Evolutionary conservation across 495 filamentous ascomycete genomes (phyloP).

Genomic region (Podospora comata): DNA sequence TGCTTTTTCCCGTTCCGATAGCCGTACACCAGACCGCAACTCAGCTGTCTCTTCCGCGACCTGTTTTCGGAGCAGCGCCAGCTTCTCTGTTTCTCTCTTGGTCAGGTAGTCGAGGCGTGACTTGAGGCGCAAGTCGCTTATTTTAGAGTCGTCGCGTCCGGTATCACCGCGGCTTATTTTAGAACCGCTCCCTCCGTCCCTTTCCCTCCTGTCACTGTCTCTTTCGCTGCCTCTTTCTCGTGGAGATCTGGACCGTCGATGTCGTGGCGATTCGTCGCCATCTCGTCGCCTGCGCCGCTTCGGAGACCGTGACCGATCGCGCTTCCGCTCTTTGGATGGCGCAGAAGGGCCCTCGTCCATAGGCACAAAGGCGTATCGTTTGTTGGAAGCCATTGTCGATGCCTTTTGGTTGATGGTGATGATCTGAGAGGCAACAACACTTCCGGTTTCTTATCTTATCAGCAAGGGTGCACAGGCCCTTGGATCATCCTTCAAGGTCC

Average conservation of each 20-base stretch:
- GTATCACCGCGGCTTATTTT: slow-evolving; percentile 14
- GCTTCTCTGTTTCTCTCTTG: slow-evolving; percentile 82
- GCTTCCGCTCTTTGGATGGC: slow-evolving; percentile 53
- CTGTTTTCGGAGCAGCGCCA: slow-evolving; percentile 82
- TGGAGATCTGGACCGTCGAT: slow-evolving; percentile 25
- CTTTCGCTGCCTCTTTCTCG: background rate
- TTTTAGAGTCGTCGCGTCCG: slow-evolving; percentile 43
- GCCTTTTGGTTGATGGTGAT: background rate
- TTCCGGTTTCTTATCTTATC: slow-evolving; percentile 35
- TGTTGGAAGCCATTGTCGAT: slow-evolving; percentile 44
- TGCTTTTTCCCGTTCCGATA: slow-evolving; percentile 77
- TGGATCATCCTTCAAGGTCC: background rate
- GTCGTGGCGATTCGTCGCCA: slow-evolving; percentile 28
- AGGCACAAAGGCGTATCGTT: slow-evolving; percentile 76
- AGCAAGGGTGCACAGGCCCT: background rate
- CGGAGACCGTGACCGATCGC: slow-evolving; percentile 35
- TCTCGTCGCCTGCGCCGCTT: slow-evolving; percentile 33
- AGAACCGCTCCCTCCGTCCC: slow-evolving; percentile 13
- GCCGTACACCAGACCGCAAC: slow-evolving; percentile 67
- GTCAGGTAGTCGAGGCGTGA: slow-evolving; percentile 91
- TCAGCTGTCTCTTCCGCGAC: slow-evolving; percentile 89
- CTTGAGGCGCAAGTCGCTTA: slow-evolving; percentile 73
- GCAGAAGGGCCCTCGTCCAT: slow-evolving; percentile 73
- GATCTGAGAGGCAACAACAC: background rate
- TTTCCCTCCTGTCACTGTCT: slow-evolving; percentile 8